A percentile compares a stretch with the other conserved stretches of the same genome.
Evolutionary conservation across 768 basidiomycete genomes (phyloP).

Genomic region (Lactarius vividus): DNA sequence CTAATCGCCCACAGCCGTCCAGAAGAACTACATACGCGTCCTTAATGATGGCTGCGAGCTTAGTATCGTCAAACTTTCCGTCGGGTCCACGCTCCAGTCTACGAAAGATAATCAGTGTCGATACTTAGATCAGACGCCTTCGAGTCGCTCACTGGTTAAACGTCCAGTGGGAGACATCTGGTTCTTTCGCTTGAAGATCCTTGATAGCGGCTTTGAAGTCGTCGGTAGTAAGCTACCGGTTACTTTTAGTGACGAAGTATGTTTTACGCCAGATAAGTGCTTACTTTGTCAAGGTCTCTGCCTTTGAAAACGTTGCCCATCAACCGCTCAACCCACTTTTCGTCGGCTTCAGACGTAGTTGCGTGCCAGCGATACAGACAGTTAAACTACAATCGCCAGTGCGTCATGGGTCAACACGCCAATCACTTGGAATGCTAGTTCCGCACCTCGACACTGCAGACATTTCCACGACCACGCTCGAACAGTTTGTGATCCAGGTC

Average conservation of each 20-base stretch:
- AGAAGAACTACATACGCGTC: conserved; percentile 51
- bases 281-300: conserved; percentile 43
- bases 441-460: conserved; percentile 73
- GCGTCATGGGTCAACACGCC: neutral
- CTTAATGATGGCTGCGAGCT: conserved; percentile 64
- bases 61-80: conserved; percentile 64
- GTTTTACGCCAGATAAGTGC: conserved; percentile 2
- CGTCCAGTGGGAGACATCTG: conserved; percentile 60
- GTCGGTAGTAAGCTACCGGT: conserved; percentile 36
- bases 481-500: conserved; percentile 59
- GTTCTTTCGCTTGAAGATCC: conserved; percentile 41
- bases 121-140: neutral
- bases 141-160: conserved; percentile 51
- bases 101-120: neutral
- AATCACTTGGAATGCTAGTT: neutral
- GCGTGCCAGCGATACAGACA: conserved; percentile 87
- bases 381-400: conserved; percentile 56
- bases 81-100: conserved; percentile 61
- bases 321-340: conserved; percentile 57
- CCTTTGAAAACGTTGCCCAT: conserved; percentile 54
- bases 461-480: conserved; percentile 78
- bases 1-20: neutral
- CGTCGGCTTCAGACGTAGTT: conserved; percentile 69
- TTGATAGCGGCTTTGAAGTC: conserved; percentile 53
- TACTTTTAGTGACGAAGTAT: neutral